phyloP scores from a whole-genome alignment of 371 early-diverging fungal species.

The Rhizomucor pusillus region DNA sequence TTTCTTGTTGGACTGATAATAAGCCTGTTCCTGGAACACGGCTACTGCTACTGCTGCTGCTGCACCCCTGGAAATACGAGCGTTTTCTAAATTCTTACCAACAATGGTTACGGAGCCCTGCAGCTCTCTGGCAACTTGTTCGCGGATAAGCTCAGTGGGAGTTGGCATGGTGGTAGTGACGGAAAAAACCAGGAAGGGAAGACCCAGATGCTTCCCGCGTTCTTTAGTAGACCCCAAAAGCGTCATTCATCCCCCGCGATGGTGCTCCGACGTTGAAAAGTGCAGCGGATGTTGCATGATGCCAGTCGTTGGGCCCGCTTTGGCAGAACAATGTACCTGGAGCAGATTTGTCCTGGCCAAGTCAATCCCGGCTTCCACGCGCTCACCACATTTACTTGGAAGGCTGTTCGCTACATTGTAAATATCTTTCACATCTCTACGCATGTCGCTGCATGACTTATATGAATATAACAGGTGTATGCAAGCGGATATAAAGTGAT shows the following conservation, averaged over 20 bases:
- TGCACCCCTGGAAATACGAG: neutral
- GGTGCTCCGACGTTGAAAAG: too few relatives aligned
- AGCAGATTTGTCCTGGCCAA: constrained; percentile 66
- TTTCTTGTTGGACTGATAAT: too few relatives aligned
- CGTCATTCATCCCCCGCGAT: too few relatives aligned
- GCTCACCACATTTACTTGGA: constrained; percentile 45
- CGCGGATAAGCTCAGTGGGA: constrained; percentile 33
- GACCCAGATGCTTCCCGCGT: neutral
- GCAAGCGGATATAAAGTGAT: constrained; percentile 47
- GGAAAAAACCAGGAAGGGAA: constrained; percentile 8
- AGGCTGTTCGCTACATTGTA: constrained; percentile 56
- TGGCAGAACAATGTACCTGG: constrained; percentile 50
- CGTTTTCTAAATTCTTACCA: constrained; percentile 30
- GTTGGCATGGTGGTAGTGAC: constrained; percentile 17
- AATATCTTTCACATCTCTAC: constrained; percentile 15
- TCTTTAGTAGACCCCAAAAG: too few relatives aligned
- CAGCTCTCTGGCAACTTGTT: constrained; percentile 37
- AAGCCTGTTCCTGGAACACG: neutral
- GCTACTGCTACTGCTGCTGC: neutral
- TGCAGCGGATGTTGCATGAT: too few relatives aligned
- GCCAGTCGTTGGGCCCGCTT: too few relatives aligned
- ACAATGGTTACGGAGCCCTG: constrained; percentile 48
- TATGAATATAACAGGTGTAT: constrained; percentile 29
- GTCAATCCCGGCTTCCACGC: constrained; percentile 55
- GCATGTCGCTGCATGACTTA: constrained; percentile 4